phyloP scores from a whole-genome alignment of 2,329 filamentous ascomycete species.

The Aspergillus caelatus region DNA sequence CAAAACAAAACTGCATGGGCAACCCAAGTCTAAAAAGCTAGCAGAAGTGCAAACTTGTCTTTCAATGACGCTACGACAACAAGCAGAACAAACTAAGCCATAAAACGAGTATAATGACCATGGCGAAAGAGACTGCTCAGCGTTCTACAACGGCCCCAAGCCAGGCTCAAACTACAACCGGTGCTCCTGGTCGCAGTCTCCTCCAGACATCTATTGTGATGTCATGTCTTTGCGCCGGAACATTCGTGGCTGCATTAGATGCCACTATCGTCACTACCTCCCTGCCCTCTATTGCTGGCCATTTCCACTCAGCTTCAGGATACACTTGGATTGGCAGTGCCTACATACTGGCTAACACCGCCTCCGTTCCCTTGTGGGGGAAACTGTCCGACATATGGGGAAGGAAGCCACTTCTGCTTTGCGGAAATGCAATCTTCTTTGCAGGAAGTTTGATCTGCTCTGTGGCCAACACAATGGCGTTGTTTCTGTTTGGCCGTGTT shows the following conservation, averaged over 20 bases:
- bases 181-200: neutral
- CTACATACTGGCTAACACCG: conserved; percentile 68
- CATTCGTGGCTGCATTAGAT: conserved; percentile 32
- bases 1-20: neutral
- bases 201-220: neutral
- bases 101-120: neutral
- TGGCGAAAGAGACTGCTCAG: neutral
- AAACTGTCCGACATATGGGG: conserved; percentile 59
- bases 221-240: neutral
- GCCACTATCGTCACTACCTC: conserved; percentile 60
- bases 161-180: neutral
- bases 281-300: conserved; percentile 57
- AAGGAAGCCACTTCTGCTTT: conserved; percentile 48
- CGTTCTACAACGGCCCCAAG: neutral
- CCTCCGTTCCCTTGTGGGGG: conserved; percentile 68
- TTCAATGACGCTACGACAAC: neutral
- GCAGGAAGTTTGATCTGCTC: conserved; percentile 51
- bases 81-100: neutral
- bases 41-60: neutral
- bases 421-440: conserved; percentile 43
- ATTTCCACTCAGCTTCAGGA: conserved; percentile 65
- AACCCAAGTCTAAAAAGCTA: neutral
- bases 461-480: conserved; percentile 43
- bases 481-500: conserved; percentile 53
- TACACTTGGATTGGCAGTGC: conserved; percentile 76